A percentile compares a stretch with the other conserved stretches of the same genome.
Conservation (phyloP, 805 yeast species). For the Brettanomyces anomalus region DNA sequence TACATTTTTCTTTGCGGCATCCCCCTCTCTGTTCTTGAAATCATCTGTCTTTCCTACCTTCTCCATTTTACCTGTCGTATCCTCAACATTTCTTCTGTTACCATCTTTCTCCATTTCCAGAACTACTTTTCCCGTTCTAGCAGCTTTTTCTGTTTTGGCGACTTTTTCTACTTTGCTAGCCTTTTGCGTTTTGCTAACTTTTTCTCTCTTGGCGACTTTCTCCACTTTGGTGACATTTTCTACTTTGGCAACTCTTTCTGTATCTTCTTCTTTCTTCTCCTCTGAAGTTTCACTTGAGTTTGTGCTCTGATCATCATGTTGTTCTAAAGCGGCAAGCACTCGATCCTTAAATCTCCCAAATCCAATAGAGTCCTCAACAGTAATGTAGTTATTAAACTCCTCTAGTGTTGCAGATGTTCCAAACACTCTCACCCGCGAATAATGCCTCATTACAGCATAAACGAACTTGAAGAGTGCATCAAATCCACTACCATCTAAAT, state of each 20-base stretch:
- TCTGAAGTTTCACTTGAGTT: background rate
- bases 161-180: too few species aligned
- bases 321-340: constrained; percentile 4
- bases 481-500: constrained; percentile 21
- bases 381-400: constrained; percentile 17
- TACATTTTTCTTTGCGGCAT: background rate
- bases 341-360: constrained; percentile 16
- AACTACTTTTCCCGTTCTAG: too few species aligned
- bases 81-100: too few species aligned
- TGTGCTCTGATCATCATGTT: background rate
- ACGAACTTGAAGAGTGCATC: constrained; percentile 25
- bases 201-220: too few species aligned
- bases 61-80: too few species aligned
- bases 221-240: too few species aligned
- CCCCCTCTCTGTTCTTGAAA: background rate
- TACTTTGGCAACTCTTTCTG: too few species aligned
- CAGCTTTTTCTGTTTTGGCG: too few species aligned
- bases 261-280: background rate
- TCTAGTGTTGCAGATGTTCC: constrained; percentile 10
- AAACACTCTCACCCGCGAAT: constrained; percentile 12
- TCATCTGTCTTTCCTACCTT: background rate
- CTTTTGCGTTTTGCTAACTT: too few species aligned
- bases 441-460: constrained; percentile 16
- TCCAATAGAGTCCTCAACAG: constrained; percentile 17
- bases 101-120: too few species aligned